Percentiles rank a stretch among this genome's conserved stretches.
phyloP scores from a whole-genome alignment of 768 basidiomycete genomes.

The Cystofilobasidium macerans region DNA sequence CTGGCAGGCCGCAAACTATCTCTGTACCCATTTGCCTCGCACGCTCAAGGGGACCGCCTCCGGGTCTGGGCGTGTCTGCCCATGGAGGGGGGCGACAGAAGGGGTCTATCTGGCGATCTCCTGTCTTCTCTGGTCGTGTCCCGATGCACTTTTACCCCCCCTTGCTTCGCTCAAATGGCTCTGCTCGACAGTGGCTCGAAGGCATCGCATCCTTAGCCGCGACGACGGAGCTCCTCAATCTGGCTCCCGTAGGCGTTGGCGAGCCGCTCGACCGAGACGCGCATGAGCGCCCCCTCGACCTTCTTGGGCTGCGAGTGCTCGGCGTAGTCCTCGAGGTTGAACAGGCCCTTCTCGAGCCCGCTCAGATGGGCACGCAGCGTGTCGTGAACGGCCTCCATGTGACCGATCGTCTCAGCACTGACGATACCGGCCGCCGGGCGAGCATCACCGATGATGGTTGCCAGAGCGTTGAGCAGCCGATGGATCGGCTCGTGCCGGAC shows the following conservation, averaged over 20 bases:
- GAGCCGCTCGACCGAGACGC: not conserved
- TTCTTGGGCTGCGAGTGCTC: not conserved
- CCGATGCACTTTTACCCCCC: too few relatives aligned
- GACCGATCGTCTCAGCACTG: not conserved
- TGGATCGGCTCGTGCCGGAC: not conserved
- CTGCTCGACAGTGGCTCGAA: too few relatives aligned
- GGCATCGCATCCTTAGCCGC: too few relatives aligned
- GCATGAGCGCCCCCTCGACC: not conserved
- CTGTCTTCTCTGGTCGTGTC: too few relatives aligned
- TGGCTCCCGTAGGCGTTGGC: not conserved
- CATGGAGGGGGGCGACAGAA: too few relatives aligned
- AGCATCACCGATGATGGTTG: not conserved
- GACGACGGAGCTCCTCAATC: not conserved
- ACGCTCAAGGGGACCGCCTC: too few relatives aligned
- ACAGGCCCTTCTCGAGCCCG: not conserved
- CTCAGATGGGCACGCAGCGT: not conserved
- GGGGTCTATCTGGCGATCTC: too few relatives aligned
- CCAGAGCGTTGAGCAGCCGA: not conserved
- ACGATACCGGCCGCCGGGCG: not conserved
- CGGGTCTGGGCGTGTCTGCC: too few relatives aligned
- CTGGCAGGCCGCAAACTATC: too few relatives aligned
- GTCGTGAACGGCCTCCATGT: not conserved
- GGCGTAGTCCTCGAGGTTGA: constrained; percentile 3
- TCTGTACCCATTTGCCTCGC: too few relatives aligned
- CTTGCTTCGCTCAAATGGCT: too few relatives aligned